Conservation (phyloP, 345 rosid species). For the Turnera subulata region DNA sequence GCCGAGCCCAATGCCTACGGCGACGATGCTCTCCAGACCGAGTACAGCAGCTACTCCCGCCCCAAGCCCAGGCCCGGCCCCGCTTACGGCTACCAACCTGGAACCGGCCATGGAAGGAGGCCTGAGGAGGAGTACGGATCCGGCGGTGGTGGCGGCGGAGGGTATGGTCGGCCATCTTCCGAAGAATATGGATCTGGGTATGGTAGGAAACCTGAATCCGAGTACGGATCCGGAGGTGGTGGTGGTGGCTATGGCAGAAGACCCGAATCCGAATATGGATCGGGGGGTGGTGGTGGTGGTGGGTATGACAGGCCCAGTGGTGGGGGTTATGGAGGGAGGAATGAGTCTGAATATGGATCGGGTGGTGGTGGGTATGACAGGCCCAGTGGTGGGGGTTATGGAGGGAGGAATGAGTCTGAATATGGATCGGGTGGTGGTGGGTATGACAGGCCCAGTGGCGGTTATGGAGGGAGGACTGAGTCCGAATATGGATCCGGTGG, state of each 20-base stretch:
- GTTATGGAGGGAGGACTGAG: slow-evolving; percentile 13
- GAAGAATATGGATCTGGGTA: slow-evolving; percentile 25
- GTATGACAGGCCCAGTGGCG: too few species aligned
- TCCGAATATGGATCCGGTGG: slow-evolving; percentile 28
- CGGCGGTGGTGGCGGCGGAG: background rate
- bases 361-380: slow-evolving; percentile 32
- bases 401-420: slow-evolving; percentile 26
- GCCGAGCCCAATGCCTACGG: slow-evolving; percentile 68
- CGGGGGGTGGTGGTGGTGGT: slow-evolving; percentile 17
- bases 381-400: slow-evolving; percentile 13
- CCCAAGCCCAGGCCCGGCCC: slow-evolving; percentile 70
- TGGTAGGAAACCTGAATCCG: slow-evolving; percentile 22
- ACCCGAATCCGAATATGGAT: slow-evolving; percentile 19
- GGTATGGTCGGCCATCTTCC: background rate
- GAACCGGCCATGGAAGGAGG: slow-evolving; percentile 30
- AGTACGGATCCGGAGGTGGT: slow-evolving; percentile 27
- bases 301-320: slow-evolving; percentile 12
- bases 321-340: background rate
- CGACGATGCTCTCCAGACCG: slow-evolving; percentile 54
- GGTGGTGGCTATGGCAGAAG: slow-evolving; percentile 25
- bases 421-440: slow-evolving; percentile 3
- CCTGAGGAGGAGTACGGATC: slow-evolving; percentile 21
- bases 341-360: slow-evolving; percentile 23
- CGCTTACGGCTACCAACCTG: slow-evolving; percentile 19
- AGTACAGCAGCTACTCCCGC: slow-evolving; percentile 77